These are phyloP conservation scores for Zangia roseola DNA, from an alignment of 768 basidiomycete genomes.

Conservation along the genomic window DNA sequence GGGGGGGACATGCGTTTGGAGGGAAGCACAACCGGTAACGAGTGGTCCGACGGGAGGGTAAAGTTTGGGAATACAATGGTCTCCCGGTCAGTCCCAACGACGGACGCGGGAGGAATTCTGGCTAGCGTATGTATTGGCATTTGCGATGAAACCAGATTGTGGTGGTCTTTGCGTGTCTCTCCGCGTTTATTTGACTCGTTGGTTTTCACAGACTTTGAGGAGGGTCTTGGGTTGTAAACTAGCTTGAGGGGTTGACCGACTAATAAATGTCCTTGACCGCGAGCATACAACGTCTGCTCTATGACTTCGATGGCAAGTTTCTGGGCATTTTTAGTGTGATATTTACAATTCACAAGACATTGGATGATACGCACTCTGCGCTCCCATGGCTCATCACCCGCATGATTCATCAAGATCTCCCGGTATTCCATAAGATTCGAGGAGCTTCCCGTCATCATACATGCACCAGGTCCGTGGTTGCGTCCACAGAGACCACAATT, in stretches of 20 bases:
- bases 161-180: background rate
- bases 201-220: slow-evolving; percentile 15
- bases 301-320: slow-evolving; percentile 66
- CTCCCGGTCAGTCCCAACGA: background rate
- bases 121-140: background rate
- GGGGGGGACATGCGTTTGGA: slow-evolving; percentile 40
- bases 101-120: background rate
- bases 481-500: slow-evolving; percentile 64
- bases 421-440: slow-evolving; percentile 70
- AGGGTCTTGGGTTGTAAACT: slow-evolving; percentile 35
- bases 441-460: slow-evolving; percentile 64
- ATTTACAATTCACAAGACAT: background rate
- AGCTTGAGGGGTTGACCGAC: slow-evolving; percentile 63
- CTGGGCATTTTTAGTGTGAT: slow-evolving; percentile 35
- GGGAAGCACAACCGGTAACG: slow-evolving; percentile 14
- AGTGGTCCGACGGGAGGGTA: background rate
- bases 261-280: slow-evolving; percentile 57
- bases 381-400: slow-evolving; percentile 66
- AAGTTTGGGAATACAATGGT: background rate
- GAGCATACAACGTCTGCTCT: slow-evolving; percentile 56
- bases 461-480: slow-evolving; percentile 48
- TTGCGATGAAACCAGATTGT: slow-evolving; percentile 1
- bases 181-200: background rate
- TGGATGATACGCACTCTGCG: slow-evolving; percentile 46
- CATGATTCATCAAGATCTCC: slow-evolving; percentile 59